A percentile compares a stretch with the other conserved stretches of the same genome.
Evolutionary conservation across 2,329 filamentous ascomycete species (phyloP).

Genomic region (Exophiala sp.): DNA sequence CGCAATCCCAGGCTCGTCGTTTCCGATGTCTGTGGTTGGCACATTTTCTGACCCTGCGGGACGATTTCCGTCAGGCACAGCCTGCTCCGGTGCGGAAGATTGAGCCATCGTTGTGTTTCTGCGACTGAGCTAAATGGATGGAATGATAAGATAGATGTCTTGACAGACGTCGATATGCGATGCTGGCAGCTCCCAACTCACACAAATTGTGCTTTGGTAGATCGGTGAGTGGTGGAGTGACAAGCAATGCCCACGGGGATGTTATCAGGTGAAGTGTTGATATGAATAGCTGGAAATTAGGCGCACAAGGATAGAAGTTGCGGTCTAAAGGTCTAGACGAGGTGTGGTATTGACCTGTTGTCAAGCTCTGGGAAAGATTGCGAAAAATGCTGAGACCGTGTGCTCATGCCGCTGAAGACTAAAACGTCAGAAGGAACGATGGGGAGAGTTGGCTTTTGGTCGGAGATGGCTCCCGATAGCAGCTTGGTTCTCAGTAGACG

Average conservation of each 20-base stretch:
- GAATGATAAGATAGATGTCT: too few species aligned
- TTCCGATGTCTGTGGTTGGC: background rate
- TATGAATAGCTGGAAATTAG: background rate
- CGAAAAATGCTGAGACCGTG: background rate
- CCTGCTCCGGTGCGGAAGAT: background rate
- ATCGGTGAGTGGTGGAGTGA: too few species aligned
- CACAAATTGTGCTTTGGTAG: too few species aligned
- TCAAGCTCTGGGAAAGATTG: background rate
- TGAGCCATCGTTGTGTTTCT: background rate
- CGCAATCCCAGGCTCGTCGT: constrained; percentile 4
- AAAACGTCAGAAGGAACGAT: constrained; percentile 8
- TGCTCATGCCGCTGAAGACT: constrained; percentile 1
- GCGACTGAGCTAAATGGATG: too few species aligned
- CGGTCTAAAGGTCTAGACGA: too few species aligned
- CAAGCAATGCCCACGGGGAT: too few species aligned
- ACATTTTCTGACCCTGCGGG: constrained; percentile 3
- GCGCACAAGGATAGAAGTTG: background rate
- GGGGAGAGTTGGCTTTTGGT: background rate
- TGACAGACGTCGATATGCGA: too few species aligned
- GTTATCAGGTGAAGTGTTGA: background rate
- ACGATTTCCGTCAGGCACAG: background rate
- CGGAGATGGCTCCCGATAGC: background rate
- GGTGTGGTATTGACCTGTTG: background rate
- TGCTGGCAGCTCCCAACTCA: too few species aligned
- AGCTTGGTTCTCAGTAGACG: background rate